These are phyloP conservation scores for Serendipita sp. DNA, from an alignment of 1,284 basidiomycete species.

Conservation along the genomic window DNA sequence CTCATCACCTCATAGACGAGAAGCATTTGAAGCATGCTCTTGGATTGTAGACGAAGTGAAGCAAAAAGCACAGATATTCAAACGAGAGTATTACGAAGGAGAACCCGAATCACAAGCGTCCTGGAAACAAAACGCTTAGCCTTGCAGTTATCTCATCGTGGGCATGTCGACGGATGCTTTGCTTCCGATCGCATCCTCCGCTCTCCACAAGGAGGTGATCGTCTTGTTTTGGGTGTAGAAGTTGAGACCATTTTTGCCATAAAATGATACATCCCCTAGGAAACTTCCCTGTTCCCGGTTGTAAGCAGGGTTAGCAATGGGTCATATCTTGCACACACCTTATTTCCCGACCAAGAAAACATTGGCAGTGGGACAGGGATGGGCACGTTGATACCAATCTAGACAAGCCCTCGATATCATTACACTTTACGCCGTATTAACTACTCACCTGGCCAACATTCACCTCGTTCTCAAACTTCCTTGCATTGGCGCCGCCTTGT, in stretches of 20 bases:
- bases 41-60: constrained; percentile 75
- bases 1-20: constrained; percentile 71
- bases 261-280: constrained; percentile 80
- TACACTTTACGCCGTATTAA: not conserved
- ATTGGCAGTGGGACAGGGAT: constrained; percentile 83
- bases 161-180: constrained; percentile 76
- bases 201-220: constrained; percentile 2
- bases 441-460: constrained; percentile 64
- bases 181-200: constrained; percentile 51
- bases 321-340: constrained; percentile 30
- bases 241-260: constrained; percentile 75
- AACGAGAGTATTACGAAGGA: constrained; percentile 70
- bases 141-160: constrained; percentile 31
- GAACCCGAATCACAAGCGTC: constrained; percentile 43
- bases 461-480: constrained; percentile 81
- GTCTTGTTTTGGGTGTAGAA: constrained; percentile 80
- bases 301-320: not conserved
- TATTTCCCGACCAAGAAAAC: constrained; percentile 89
- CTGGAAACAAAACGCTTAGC: constrained; percentile 53
- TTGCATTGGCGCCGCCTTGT: constrained; percentile 87
- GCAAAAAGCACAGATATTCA: constrained; percentile 74
- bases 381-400: constrained; percentile 81
- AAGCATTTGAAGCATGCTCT: constrained; percentile 70
- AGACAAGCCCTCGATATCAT: not conserved
- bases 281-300: constrained; percentile 46